Percentiles rank a stretch among this genome's conserved stretches.
Evolutionary conservation across 306 rosid species (phyloP).

Genomic region (Quercus agrifolia): DNA sequence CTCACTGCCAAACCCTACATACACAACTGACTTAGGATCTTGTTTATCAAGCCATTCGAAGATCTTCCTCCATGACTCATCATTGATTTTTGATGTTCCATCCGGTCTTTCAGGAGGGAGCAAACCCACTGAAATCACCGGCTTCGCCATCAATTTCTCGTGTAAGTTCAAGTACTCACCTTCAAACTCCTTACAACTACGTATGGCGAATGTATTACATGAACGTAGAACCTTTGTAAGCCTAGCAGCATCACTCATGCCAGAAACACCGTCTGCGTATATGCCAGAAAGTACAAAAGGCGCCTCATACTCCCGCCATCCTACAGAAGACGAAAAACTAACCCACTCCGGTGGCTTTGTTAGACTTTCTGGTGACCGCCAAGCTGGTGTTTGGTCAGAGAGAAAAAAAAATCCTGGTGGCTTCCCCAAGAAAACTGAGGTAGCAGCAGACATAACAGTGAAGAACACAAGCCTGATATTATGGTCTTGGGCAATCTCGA

Average conservation of each 20-base stretch:
- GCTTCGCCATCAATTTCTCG: slow-evolving; percentile 15
- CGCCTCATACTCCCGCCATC: slow-evolving; percentile 7
- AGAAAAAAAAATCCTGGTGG: neutral
- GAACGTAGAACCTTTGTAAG: neutral
- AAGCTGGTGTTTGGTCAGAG: neutral
- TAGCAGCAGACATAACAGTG: neutral
- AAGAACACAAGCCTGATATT: neutral
- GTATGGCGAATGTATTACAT: slow-evolving; percentile 13
- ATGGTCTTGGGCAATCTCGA: slow-evolving; percentile 14
- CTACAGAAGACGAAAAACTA: slow-evolving; percentile 18
- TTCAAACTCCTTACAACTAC: slow-evolving; percentile 29
- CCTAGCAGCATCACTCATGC: slow-evolving; percentile 6
- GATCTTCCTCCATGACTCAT: neutral
- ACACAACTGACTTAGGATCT: slow-evolving; percentile 30
- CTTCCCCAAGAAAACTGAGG: neutral
- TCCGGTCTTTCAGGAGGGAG: slow-evolving; percentile 26
- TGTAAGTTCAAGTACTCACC: slow-evolving; percentile 25
- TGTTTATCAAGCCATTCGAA: slow-evolving; percentile 46
- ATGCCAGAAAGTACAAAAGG: neutral
- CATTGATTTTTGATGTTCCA: neutral
- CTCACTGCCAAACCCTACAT: slow-evolving; percentile 50
- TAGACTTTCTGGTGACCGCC: slow-evolving; percentile 1
- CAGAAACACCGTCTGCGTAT: neutral
- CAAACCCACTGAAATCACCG: slow-evolving; percentile 41
- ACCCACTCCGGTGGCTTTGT: slow-evolving; percentile 12